Evolutionary conservation across 2,329 filamentous ascomycete species (phyloP).

Genomic region (Pseudocercospora cruenta): DNA sequence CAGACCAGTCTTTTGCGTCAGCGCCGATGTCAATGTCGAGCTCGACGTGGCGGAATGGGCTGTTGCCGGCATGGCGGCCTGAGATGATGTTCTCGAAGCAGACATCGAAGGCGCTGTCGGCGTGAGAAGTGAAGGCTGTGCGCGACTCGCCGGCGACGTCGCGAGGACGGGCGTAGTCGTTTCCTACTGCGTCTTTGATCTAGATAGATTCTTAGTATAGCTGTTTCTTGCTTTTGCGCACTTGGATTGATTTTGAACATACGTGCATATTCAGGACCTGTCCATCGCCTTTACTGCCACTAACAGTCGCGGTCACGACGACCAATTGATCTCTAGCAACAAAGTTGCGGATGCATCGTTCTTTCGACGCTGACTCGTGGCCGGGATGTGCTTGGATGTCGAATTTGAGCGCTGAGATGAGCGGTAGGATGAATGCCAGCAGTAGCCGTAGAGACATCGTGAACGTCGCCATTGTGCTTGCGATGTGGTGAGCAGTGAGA

Average conservation of each 20-base stretch:
- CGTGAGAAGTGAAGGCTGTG: conserved; percentile 90
- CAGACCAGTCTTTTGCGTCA: conserved; percentile 97
- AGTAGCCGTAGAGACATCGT: conserved; percentile 39
- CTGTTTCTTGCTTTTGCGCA: neutral
- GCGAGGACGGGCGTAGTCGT: conserved; percentile 90
- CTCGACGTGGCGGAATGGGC: conserved; percentile 73
- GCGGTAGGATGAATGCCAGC: conserved; percentile 45
- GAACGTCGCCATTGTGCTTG: conserved; percentile 20
- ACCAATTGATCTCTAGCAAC: conserved; percentile 89
- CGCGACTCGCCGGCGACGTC: conserved; percentile 90
- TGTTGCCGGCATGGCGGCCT: conserved; percentile 47
- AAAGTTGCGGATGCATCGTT: conserved; percentile 96
- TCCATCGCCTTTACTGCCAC: conserved; percentile 86
- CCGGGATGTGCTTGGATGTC: conserved; percentile 74
- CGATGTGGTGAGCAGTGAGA: neutral
- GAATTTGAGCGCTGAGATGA: conserved; percentile 79
- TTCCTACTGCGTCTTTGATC: conserved; percentile 94
- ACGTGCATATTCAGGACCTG: conserved; percentile 95
- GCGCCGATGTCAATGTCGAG: conserved; percentile 95
- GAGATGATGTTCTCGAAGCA: conserved; percentile 88
- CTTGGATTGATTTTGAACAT: conserved; percentile 42
- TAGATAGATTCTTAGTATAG: conserved; percentile 45
- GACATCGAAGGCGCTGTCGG: conserved; percentile 90
- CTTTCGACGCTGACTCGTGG: conserved; percentile 65
- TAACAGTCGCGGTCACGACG: conserved; percentile 87